Conservation (phyloP, 2,329 filamentous ascomycete species). For the Penicillium sumatraense region DNA sequence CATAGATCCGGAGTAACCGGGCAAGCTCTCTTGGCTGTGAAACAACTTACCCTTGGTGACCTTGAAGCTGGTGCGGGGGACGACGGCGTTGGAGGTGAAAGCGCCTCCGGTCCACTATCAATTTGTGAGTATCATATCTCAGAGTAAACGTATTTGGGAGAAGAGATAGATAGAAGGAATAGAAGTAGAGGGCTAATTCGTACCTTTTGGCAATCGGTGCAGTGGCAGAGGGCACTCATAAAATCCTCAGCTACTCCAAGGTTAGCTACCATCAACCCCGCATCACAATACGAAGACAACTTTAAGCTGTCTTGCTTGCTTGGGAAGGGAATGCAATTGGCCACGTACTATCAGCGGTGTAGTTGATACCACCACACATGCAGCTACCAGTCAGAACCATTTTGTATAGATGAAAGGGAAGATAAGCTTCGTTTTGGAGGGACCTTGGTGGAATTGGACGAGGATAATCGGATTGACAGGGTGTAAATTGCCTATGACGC, state of each 20-base stretch:
- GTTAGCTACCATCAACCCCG: neutral
- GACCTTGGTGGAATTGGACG: conserved; percentile 27
- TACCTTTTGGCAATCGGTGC: conserved; percentile 60
- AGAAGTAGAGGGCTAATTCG: too few relatives aligned
- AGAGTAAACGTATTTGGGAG: neutral
- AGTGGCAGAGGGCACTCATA: conserved; percentile 57
- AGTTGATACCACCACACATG: conserved; percentile 39
- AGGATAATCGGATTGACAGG: neutral
- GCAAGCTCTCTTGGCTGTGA: neutral
- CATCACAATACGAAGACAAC: neutral
- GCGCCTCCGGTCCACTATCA: conserved; percentile 57
- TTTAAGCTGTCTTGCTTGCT: too few relatives aligned
- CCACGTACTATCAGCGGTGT: conserved; percentile 32
- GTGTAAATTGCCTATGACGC: neutral
- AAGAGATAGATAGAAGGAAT: neutral
- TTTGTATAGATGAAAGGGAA: neutral
- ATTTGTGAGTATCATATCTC: neutral
- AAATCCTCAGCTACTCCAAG: conserved; percentile 44
- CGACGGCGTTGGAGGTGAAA: conserved; percentile 60
- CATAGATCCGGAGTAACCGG: neutral
- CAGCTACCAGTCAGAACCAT: conserved; percentile 40
- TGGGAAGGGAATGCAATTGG: neutral
- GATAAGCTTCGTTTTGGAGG: neutral
- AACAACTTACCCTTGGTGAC: conserved; percentile 56
- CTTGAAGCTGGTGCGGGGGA: conserved; percentile 53